A percentile compares a stretch with the other conserved stretches of the same genome.
phyloP scores from a whole-genome alignment of 805 yeast genomes.

The Hanseniaspora hatyaiensis region DNA sequence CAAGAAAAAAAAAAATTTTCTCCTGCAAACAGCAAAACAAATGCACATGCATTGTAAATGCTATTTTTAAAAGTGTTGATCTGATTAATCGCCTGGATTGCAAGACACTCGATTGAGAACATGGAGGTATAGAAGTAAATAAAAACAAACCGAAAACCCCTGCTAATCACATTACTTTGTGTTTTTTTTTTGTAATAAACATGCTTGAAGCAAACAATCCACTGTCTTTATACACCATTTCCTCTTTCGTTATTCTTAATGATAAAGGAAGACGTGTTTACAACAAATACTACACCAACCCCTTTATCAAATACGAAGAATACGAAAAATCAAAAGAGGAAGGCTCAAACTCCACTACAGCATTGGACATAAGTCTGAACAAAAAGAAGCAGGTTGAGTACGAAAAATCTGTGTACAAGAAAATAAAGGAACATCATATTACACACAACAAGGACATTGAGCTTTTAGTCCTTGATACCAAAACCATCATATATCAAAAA shows the following conservation, averaged over 20 bases:
- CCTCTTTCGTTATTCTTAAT: slow-evolving; percentile 72
- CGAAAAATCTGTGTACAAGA: slow-evolving; percentile 58
- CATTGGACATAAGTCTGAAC: slow-evolving; percentile 29
- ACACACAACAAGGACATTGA: slow-evolving; percentile 49
- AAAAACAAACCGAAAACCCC: too few species aligned
- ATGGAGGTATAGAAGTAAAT: too few species aligned
- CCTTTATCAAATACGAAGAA: slow-evolving; percentile 33
- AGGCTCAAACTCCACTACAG: slow-evolving; percentile 20
- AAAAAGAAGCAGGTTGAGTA: slow-evolving; percentile 61
- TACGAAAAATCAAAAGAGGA: slow-evolving; percentile 20
- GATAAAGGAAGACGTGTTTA: slow-evolving; percentile 66
- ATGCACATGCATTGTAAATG: too few species aligned
- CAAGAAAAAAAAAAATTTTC: too few species aligned
- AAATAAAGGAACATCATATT: slow-evolving; percentile 47
- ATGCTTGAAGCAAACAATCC: slow-evolving; percentile 26
- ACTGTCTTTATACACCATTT: slow-evolving; percentile 65
- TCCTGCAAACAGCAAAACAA: too few species aligned
- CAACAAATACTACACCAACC: slow-evolving; percentile 72
- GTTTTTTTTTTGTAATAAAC: too few species aligned
- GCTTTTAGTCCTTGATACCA: slow-evolving; percentile 65
- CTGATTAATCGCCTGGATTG: too few species aligned
- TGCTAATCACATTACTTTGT: too few species aligned
- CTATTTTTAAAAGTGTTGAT: too few species aligned
- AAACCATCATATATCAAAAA: slow-evolving; percentile 78
- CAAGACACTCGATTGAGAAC: too few species aligned